Evolutionary conservation across 441 rosid genomes (phyloP).

Genomic region (Manihot esculenta): DNA sequence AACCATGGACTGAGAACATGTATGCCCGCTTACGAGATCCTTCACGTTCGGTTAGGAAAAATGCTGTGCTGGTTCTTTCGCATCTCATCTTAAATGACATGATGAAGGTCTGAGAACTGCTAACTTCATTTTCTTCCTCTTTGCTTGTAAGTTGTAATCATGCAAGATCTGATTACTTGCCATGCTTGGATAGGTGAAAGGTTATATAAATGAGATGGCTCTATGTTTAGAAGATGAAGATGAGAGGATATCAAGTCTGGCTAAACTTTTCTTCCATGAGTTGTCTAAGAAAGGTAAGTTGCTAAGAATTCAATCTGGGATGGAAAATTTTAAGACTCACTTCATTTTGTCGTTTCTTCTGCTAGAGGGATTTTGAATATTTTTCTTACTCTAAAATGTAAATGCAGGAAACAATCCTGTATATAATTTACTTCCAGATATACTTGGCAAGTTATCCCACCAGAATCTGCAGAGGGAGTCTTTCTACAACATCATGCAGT

Average conservation of each 20-base stretch:
- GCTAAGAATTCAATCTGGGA: slow-evolving; percentile 39
- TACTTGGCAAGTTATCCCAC: slow-evolving; percentile 78
- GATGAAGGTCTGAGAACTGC: slow-evolving; percentile 80
- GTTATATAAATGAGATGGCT: slow-evolving; percentile 96
- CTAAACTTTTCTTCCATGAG: slow-evolving; percentile 90
- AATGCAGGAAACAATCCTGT: slow-evolving; percentile 91
- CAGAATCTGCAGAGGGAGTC: slow-evolving; percentile 74
- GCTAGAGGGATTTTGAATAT: slow-evolving; percentile 24
- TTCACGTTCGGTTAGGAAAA: slow-evolving; percentile 88
- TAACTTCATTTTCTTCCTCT: slow-evolving; percentile 17
- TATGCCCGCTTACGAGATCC: slow-evolving; percentile 80
- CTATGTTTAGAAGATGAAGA: slow-evolving; percentile 77
- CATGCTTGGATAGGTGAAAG: slow-evolving; percentile 75
- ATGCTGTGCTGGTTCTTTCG: slow-evolving; percentile 97
- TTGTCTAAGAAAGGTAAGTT: slow-evolving; percentile 91
- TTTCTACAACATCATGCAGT: slow-evolving; percentile 95
- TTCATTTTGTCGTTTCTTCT: slow-evolving; percentile 12
- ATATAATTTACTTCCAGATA: slow-evolving; percentile 96
- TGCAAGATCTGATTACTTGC: slow-evolving; percentile 23
- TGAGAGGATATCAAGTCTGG: slow-evolving; percentile 89
- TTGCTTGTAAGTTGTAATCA: slow-evolving; percentile 5
- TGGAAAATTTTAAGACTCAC: not conserved
- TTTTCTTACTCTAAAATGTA: slow-evolving; percentile 8
- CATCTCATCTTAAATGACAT: slow-evolving; percentile 98
- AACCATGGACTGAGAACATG: slow-evolving; percentile 98